A percentile compares a stretch with the other conserved stretches of the same genome.
These are phyloP conservation scores for Phytophthora megakarya DNA, from an alignment of 352 stramenopile species.

Conservation along the genomic window DNA sequence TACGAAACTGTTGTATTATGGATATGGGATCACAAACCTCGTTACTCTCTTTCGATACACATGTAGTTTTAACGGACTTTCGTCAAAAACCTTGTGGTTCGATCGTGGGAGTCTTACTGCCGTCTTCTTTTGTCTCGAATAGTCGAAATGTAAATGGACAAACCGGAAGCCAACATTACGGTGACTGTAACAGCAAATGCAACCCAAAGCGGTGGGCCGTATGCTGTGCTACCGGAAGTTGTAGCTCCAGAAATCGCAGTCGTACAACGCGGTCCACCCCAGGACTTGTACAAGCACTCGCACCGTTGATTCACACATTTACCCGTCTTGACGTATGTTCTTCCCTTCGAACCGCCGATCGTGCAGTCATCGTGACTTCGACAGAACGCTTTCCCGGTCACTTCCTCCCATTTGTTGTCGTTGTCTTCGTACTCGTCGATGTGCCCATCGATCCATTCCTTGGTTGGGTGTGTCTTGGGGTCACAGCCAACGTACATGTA, in stretches of 20 bases:
- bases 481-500: slow-evolving; percentile 62
- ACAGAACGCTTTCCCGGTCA: slow-evolving; percentile 54
- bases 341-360: slow-evolving; percentile 33
- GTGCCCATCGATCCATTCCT: slow-evolving; percentile 61
- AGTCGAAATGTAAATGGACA: slow-evolving; percentile 23
- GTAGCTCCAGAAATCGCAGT: slow-evolving; percentile 16
- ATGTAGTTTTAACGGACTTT: slow-evolving; percentile 3
- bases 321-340: slow-evolving; percentile 36
- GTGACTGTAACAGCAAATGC: slow-evolving; percentile 9
- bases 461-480: slow-evolving; percentile 52
- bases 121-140: slow-evolving; percentile 17
- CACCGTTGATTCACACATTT: slow-evolving; percentile 55
- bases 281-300: slow-evolving; percentile 50
- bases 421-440: slow-evolving; percentile 62
- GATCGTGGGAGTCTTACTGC: slow-evolving; percentile 11
- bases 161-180: not conserved
- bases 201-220: slow-evolving; percentile 21
- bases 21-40: too few relatives aligned
- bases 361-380: slow-evolving; percentile 54
- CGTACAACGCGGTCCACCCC: slow-evolving; percentile 37
- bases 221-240: slow-evolving; percentile 12
- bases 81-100: slow-evolving; percentile 9
- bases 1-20: too few relatives aligned
- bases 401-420: slow-evolving; percentile 46
- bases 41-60: slow-evolving; percentile 16